Evolutionary conservation across 192 early-diverging fungal genomes (phyloP), one percentile per base, ranked within the genome.

Genomic region (Backusella circina): DNA sequence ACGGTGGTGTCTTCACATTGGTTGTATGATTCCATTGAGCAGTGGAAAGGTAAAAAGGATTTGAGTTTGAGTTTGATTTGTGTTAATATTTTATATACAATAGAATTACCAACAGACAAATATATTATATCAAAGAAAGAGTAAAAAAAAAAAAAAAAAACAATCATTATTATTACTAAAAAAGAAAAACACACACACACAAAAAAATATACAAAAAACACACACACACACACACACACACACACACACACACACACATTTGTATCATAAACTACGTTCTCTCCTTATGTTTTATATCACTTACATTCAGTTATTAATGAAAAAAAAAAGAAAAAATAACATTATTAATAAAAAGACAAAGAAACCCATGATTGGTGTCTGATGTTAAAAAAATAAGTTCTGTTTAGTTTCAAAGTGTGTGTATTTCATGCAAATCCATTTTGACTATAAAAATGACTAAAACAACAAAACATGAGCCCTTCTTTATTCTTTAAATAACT

Each of bases 1-100:
- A 38, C 12, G 9, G 57, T 65, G 26, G 57, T 73, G 1, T 30
- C 72, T 15, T 57, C 61, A 16, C 15, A 28, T 31, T 73, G 72
- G 72, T 21, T 73, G 30, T 65, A 65, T 30, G 61, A 73, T n/a
- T 39, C 36, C 8, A 30, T 73, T 41, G 72, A 65, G 13, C 54
- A 73, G n/a, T 73, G 72, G 57, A 57, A 57, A 73, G 61, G 72
- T 73, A 65, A n/a, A n/a, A n/a, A n/a, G n/a, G n/a, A 65, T 0
- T 41, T 41, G 23, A 21, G 5, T 61, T 26, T 61, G 1, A 12
- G 50, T 61, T 61, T 13, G 26, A 61, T 28, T 12, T 12, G 23
- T 21, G 10, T 28, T 12, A 12, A 54, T 28, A 28, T 61, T 61
- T 61, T 44, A 15, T 44, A 44, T 44, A 6, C 4, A 3, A 28